These are phyloP conservation scores for Neonectria sp. DNA, from an alignment of 2,329 filamentous ascomycete species.

Conservation along the genomic window DNA sequence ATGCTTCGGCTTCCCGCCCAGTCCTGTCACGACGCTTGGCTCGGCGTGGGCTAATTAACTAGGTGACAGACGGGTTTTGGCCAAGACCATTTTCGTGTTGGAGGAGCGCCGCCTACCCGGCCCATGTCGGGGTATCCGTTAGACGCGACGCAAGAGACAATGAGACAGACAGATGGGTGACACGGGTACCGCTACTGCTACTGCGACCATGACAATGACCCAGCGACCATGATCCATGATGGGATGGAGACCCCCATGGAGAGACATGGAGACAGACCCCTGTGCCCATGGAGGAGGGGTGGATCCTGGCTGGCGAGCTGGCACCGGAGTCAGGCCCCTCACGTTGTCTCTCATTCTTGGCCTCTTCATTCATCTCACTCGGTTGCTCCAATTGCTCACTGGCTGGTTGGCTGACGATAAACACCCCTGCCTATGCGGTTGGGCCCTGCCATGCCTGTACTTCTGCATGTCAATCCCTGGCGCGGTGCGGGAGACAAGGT, in stretches of 20 bases:
- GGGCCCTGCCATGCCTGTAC: slow-evolving; percentile 1
- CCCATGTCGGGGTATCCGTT: not conserved
- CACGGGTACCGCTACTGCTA: not conserved
- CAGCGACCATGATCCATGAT: slow-evolving; percentile 30
- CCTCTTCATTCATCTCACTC: slow-evolving; percentile 2
- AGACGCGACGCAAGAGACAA: slow-evolving; percentile 3
- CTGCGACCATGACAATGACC: slow-evolving; percentile 21
- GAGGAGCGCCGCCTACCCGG: not conserved
- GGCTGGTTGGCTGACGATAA: slow-evolving; percentile 28
- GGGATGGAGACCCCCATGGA: slow-evolving; percentile 27
- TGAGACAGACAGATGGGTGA: slow-evolving; percentile 2
- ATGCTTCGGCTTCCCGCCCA: slow-evolving; percentile 4
- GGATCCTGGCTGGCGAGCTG: slow-evolving; percentile 7
- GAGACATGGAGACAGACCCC: slow-evolving; percentile 21
- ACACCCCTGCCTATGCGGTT: slow-evolving; percentile 9
- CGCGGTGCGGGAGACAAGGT: not conserved
- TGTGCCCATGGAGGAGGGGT: slow-evolving; percentile 20
- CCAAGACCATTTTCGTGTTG: not conserved
- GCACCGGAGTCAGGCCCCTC: slow-evolving; percentile 10
- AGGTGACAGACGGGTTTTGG: slow-evolving; percentile 11
- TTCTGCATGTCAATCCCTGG: slow-evolving; percentile 1
- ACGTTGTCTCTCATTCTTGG: slow-evolving; percentile 12
- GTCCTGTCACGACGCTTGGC: slow-evolving; percentile 21
- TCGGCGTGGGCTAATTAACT: slow-evolving; percentile 8
- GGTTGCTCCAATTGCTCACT: not conserved